These are phyloP conservation scores for Gentiana dahurica DNA, from an alignment of 257 asterid genomes.

Conservation along the genomic window DNA sequence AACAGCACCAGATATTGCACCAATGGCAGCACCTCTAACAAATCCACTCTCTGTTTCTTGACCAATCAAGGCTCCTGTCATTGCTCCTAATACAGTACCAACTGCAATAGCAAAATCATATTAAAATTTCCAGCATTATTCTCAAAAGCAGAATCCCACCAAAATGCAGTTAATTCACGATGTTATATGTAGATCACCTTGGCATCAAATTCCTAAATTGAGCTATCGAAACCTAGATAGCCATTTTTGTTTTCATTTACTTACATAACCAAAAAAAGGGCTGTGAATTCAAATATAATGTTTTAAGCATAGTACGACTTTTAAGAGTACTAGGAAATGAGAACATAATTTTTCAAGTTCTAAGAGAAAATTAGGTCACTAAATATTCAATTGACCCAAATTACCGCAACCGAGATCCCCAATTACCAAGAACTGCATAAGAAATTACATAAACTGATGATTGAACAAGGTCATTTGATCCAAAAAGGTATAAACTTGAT, in stretches of 20 bases:
- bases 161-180: too few relatives aligned
- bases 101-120: constrained; percentile 34
- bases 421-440: constrained; percentile 16
- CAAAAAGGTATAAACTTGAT: constrained; percentile 6
- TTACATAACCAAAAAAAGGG: too few relatives aligned
- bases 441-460: constrained; percentile 14
- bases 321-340: too few relatives aligned
- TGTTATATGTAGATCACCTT: too few relatives aligned
- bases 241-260: too few relatives aligned
- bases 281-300: too few relatives aligned
- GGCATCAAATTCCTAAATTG: too few relatives aligned
- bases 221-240: too few relatives aligned
- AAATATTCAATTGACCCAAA: not conserved
- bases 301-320: too few relatives aligned
- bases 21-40: constrained; percentile 93
- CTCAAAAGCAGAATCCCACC: too few relatives aligned
- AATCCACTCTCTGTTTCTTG: constrained; percentile 98
- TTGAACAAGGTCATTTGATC: not conserved
- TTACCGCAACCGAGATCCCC: constrained; percentile 16
- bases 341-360: too few relatives aligned
- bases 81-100: constrained; percentile 88
- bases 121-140: not conserved
- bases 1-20: constrained; percentile 98
- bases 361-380: not conserved
- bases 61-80: constrained; percentile 95